Conservation (phyloP, 108 stramenopile genomes). For the Skeletonema potamos region DNA sequence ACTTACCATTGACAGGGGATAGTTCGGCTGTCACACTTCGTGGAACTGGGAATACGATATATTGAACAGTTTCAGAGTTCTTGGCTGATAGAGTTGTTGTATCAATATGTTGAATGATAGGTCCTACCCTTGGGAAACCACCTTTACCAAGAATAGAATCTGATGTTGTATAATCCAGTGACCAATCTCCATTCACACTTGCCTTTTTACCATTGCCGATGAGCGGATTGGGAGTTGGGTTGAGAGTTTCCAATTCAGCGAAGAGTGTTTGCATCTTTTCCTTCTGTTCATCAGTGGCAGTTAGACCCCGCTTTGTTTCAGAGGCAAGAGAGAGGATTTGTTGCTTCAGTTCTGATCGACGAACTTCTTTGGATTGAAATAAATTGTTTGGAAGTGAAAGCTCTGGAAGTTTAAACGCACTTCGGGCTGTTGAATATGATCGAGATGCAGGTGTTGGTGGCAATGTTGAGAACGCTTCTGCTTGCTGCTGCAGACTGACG, state of each 20-base stretch:
- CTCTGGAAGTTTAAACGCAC: constrained; percentile 2
- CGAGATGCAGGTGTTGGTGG: neutral
- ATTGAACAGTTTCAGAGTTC: constrained; percentile 54
- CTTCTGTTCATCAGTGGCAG: constrained; percentile 48
- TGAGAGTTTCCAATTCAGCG: constrained; percentile 39
- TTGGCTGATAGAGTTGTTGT: constrained; percentile 41
- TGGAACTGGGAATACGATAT: constrained; percentile 40
- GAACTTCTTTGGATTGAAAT: constrained; percentile 8
- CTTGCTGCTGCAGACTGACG: neutral
- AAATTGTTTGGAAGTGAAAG: constrained; percentile 1
- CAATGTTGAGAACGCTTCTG: neutral
- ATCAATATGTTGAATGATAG: constrained; percentile 54
- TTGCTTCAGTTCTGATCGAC: constrained; percentile 37
- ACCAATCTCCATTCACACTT: constrained; percentile 56
- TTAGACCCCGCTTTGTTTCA: constrained; percentile 45
- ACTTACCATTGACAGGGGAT: constrained; percentile 40
- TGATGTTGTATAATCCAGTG: constrained; percentile 55
- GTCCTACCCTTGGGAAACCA: constrained; percentile 44
- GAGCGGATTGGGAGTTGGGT: constrained; percentile 48
- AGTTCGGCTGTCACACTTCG: constrained; percentile 48
- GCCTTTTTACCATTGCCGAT: constrained; percentile 12
- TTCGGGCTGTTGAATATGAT: neutral
- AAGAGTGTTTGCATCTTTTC: constrained; percentile 42
- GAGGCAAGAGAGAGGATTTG: constrained; percentile 40
- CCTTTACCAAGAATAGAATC: constrained; percentile 52